These are phyloP conservation scores for Fraxinus sp. DNA, from an alignment of 305 asterid genomes.

Conservation along the genomic window DNA sequence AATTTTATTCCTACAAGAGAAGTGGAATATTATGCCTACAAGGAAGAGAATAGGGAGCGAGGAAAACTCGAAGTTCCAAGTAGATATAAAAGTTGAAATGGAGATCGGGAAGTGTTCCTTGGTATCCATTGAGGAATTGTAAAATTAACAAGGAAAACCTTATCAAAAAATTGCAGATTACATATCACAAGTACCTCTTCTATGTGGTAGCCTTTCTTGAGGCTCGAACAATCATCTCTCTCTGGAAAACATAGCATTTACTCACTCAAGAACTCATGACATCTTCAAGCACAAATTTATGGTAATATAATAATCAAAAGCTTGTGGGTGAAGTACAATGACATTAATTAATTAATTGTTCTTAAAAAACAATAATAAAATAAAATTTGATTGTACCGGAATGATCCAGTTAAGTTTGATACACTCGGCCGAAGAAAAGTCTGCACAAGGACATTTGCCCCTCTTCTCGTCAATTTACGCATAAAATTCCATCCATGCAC, in stretches of 20 bases:
- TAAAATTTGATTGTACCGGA: constrained; percentile 50
- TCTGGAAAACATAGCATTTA: constrained; percentile 95
- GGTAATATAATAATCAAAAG: constrained; percentile 11
- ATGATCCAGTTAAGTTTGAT: constrained; percentile 95
- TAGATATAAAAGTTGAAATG: too few species aligned
- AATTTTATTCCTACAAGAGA: too few species aligned
- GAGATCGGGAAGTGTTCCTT: too few species aligned
- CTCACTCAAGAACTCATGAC: constrained; percentile 89
- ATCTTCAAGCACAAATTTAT: constrained; percentile 83
- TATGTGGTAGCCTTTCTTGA: constrained; percentile 39
- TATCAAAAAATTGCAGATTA: neutral
- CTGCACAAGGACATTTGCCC: constrained; percentile 94
- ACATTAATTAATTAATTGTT: constrained; percentile 3
- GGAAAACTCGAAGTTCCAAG: too few species aligned
- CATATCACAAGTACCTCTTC: constrained; percentile 66
- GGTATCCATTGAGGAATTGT: too few species aligned
- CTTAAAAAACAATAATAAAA: neutral
- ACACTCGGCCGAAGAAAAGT: constrained; percentile 28
- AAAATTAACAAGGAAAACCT: neutral
- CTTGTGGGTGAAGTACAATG: neutral
- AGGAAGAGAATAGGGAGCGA: too few species aligned
- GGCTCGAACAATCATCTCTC: constrained; percentile 80
- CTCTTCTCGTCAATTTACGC: constrained; percentile 96
- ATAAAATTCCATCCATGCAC: constrained; percentile 27
- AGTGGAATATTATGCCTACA: too few species aligned